Base-by-base conservation (phyloP, 768 basidiomycete species). In the Melanogaster broomeanus region DNA sequence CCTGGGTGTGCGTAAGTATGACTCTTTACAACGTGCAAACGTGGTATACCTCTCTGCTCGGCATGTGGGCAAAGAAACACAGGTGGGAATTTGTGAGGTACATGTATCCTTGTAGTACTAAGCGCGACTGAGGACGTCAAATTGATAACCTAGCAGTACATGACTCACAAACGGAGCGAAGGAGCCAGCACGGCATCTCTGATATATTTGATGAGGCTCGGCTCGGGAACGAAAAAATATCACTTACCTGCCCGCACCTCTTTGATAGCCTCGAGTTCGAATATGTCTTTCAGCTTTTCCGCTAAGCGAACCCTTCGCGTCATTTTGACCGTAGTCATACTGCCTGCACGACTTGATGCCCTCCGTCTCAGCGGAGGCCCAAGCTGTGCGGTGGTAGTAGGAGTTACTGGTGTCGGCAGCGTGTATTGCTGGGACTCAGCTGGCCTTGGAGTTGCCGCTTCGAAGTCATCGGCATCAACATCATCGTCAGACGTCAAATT, bases 61-160 rank as follows among this genome's bases (percentile, higher is more conserved):
- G 93, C 85, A 96, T 88, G 66, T 93, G 93, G 3, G 93, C 93
- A 69, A 95, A 99, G 76, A 99, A 99, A 73, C 96, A 98, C 18
- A 98, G 70, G 66, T 96, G 90, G 11, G 88, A 84, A 60, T 90
- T 90, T 1, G 96, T 98, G 43, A 98, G 76, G 68, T 96, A 99
- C 83, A 99, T 91, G 66, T 96, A 98, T 2, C 96, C 96, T 71
- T 99, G 96, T 28, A 99, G 77, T 56, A 98, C 93, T 90, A 67
- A 21, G 37, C 33, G 15, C 52, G 45, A 30, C 21, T 58, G 18
- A 55, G 53, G 42, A 45, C 9, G 22, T n/a, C 5, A 37, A 4
- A 45, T n/a, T 22, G 30, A 27, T 24, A 11, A 7, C 13, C 21
- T 24, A 43, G 45, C 22, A 30, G 4, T 45, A 44, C 27, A 22